A percentile compares a stretch with the other conserved stretches of the same genome.
Evolutionary conservation across 768 basidiomycete species (phyloP).

Genomic region (Phylloporus arenicola): DNA sequence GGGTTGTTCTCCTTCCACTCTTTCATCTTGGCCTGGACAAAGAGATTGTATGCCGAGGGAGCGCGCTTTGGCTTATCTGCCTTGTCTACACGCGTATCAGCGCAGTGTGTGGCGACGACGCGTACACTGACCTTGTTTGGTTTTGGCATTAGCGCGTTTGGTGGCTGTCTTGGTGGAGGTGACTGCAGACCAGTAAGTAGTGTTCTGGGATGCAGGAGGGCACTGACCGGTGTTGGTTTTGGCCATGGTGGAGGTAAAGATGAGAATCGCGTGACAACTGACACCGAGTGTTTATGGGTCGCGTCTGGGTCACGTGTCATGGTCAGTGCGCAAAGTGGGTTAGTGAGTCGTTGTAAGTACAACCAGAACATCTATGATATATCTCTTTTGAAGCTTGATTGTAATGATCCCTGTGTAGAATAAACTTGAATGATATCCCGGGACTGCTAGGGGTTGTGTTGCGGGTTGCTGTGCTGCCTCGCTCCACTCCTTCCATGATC

Average conservation of each 20-base stretch:
- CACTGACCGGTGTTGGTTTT: slow-evolving; percentile 45
- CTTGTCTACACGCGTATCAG: slow-evolving; percentile 24
- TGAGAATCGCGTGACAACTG: slow-evolving; percentile 2
- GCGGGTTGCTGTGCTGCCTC: slow-evolving; percentile 11
- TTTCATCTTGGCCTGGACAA: slow-evolving; percentile 52
- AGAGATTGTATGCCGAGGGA: slow-evolving; percentile 56
- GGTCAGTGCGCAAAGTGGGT: slow-evolving; percentile 1
- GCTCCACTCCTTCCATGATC: slow-evolving; percentile 12
- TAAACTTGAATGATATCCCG: neutral
- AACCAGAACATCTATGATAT: too few relatives aligned
- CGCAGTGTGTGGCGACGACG: neutral
- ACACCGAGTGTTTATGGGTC: slow-evolving; percentile 19
- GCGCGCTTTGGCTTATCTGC: slow-evolving; percentile 50
- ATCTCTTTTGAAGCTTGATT: too few relatives aligned
- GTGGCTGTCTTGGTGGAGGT: slow-evolving; percentile 55
- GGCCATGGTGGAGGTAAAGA: slow-evolving; percentile 36
- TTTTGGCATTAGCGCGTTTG: slow-evolving; percentile 45
- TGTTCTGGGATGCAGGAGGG: neutral
- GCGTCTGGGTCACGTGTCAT: slow-evolving; percentile 28
- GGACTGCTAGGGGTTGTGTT: slow-evolving; percentile 11
- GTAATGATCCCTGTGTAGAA: too few relatives aligned
- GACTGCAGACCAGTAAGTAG: slow-evolving; percentile 29
- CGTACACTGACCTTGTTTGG: slow-evolving; percentile 32
- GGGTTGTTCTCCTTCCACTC: slow-evolving; percentile 51
- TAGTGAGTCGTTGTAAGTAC: too few relatives aligned